Evolutionary conservation across 208 protist genomes (phyloP), one percentile per base, ranked within the genome.

Genomic region (Crithidia bombi): DNA sequence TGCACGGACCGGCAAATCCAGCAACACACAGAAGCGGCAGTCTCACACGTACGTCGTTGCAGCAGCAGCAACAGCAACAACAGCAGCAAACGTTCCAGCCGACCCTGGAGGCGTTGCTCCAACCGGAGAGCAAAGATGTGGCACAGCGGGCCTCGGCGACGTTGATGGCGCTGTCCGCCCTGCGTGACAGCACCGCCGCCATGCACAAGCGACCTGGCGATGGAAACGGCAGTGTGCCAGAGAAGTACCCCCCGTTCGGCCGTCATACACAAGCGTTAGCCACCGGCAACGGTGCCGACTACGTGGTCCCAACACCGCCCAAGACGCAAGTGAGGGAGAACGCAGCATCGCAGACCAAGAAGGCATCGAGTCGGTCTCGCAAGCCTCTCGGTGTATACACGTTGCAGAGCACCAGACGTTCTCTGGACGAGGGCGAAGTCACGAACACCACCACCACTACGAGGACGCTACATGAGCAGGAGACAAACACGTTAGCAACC

Each of bases 131-230:
- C 43, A 61, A 10, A n/a, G 54, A 49, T 26, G 33, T 47, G 7
- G 51, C 70, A 21, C 70, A 69, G 44, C 70, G 63, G 5, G 63
- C 55, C 14, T 65, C 70, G 3, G 63, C 62, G 14, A 69, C 70
- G 23, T 43, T 69, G 26, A 1, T 69, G 52, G 70, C 70, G 0
- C 51, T 76, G 32, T 69, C 70, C 12, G 70, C 70, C 0, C 62
- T 76, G 26, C 70, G 70, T 30, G 58, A 65, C 46, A 36, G 50
- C 47, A 51, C 62, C 4, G 46, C 55, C 28, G 19, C 54, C 9
- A 17, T 33, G 19, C 35, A 68, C 25, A 38, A 26, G 14, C 10
- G 50, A 3, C 14, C 59, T 28, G 46, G 46, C 5, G 21, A 28
- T 15, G 46, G 21, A 9, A 23, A 5, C 43, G 43, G 43, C 43